These are phyloP conservation scores for Xylaria flabelliformis DNA, from an alignment of 495 filamentous ascomycete species.

Conservation along the genomic window DNA sequence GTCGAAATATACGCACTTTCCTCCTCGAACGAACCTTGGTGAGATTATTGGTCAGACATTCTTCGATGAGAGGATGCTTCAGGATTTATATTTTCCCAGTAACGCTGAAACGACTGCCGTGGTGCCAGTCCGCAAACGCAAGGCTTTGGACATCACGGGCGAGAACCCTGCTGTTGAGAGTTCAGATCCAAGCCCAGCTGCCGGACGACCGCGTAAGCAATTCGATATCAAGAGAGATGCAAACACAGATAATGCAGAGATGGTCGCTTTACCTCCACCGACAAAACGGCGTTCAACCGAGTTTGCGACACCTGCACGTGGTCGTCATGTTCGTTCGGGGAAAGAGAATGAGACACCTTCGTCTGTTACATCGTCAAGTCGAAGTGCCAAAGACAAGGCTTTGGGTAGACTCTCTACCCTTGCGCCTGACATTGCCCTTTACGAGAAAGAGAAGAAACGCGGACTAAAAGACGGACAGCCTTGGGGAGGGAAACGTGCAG, in stretches of 20 bases:
- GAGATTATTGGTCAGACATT: slow-evolving; percentile 89
- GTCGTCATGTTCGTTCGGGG: slow-evolving; percentile 52
- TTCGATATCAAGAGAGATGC: slow-evolving; percentile 44
- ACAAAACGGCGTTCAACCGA: slow-evolving; percentile 32
- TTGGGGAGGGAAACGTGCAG: slow-evolving; percentile 74
- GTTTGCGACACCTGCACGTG: slow-evolving; percentile 52
- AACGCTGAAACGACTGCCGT: slow-evolving; percentile 39
- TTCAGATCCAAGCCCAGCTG: slow-evolving; percentile 33
- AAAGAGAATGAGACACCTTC: slow-evolving; percentile 91
- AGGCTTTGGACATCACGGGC: slow-evolving; percentile 45
- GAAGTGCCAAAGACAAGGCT: slow-evolving; percentile 86
- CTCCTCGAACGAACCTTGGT: slow-evolving; percentile 84
- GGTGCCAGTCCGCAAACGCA: slow-evolving; percentile 49
- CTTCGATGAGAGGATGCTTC: slow-evolving; percentile 47
- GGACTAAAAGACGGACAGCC: slow-evolving; percentile 71
- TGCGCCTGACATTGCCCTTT: slow-evolving; percentile 83
- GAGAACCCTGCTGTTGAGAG: slow-evolving; percentile 44
- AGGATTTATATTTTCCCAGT: slow-evolving; percentile 49
- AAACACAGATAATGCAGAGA: slow-evolving; percentile 32
- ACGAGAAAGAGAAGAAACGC: slow-evolving; percentile 91
- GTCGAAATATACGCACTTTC: slow-evolving; percentile 80
- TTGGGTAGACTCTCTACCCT: slow-evolving; percentile 74
- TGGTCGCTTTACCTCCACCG: slow-evolving; percentile 34
- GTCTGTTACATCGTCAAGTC: slow-evolving; percentile 67
- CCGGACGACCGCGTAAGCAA: slow-evolving; percentile 41